Base-by-base conservation (phyloP, 441 rosid species). In the Daphne laureola region DNA sequence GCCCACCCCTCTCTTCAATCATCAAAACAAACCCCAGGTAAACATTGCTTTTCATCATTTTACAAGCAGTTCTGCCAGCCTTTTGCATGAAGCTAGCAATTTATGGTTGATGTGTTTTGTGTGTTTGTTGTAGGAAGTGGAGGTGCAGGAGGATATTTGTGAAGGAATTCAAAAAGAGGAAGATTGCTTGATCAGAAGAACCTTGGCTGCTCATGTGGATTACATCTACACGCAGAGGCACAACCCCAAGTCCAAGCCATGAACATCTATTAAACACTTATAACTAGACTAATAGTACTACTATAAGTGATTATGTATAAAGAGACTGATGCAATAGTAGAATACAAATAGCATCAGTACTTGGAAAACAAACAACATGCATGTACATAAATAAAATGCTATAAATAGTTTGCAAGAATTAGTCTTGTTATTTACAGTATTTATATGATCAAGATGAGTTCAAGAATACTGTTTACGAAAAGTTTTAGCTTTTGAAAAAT, bases 151-250 rank as follows among this genome's bases (percentile, higher is more conserved):
- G 1, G 64, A 46, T 44, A 51, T 49, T 16, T 74, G 75, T 42
- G 61, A 58, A 14, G 74, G 69, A 53, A 17, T 16, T 4, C 61
- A 49, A 9, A 43, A 54, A 54, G 68, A 53, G 4, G 75, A 59
- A 31, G 38, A 31, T 4, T 71, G 82, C 62, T 64, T 74, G 68
- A 59, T 12, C 16, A 64, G 67, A 36, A 61, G 54, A 53, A 67
- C 69, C 8, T 49, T 57, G 13, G 61, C 38, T 14, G 74, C 73
- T 68, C 74, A 68, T 40, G 8, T 61, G 18, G 82, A 68, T 59
- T 71, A 77, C 44, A 71, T 77, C 27, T 71, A 73, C 38, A 73
- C 82, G 3, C 76, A 68, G 62, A 27, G 40, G 4, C 35, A 49
- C 14, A 36, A 38, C 3, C 38, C 38, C 38, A 31, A 31, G 38